Evolutionary conservation across 139 green algal genomes (phyloP).

Genomic region (Chlamydomonas sp.): DNA sequence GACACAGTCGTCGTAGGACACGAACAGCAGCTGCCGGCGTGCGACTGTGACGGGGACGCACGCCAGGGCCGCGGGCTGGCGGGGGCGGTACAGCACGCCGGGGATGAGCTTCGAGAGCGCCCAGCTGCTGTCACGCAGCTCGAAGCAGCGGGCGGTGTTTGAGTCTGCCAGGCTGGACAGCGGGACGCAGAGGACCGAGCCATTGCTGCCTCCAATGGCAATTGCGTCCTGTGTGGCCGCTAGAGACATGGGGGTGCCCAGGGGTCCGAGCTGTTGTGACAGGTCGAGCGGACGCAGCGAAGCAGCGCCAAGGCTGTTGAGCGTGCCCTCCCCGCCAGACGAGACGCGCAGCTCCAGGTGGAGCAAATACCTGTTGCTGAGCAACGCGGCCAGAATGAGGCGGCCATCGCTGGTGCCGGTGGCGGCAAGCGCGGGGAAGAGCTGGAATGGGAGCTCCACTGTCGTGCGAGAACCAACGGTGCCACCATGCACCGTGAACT

Average conservation of each 20-base stretch:
- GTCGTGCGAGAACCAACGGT: neutral
- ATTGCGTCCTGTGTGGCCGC: constrained; percentile 28
- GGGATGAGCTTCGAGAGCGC: constrained; percentile 49
- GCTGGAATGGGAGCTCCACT: constrained; percentile 21
- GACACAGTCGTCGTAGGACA: constrained; percentile 52
- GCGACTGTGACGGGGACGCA: neutral
- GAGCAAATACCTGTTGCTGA: constrained; percentile 30
- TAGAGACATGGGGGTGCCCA: constrained; percentile 51
- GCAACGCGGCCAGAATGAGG: constrained; percentile 9
- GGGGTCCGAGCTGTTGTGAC: constrained; percentile 17
- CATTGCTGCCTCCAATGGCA: constrained; percentile 43
- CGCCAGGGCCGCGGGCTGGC: constrained; percentile 18
- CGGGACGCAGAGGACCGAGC: constrained; percentile 41
- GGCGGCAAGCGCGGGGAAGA: constrained; percentile 31
- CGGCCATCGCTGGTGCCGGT: constrained; percentile 25
- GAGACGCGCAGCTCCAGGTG: neutral
- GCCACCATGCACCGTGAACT: constrained; percentile 27
- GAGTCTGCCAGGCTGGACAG: constrained; percentile 3
- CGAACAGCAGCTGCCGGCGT: constrained; percentile 28
- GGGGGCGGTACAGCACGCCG: constrained; percentile 45
- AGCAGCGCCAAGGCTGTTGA: neutral
- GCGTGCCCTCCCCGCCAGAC: neutral
- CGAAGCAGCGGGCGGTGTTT: constrained; percentile 17
- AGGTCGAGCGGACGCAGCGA: constrained; percentile 23
- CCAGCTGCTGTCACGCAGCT: constrained; percentile 51